phyloP scores from a whole-genome alignment of 2,329 filamentous ascomycete genomes.

The Ceratocystis diversiconidia region DNA sequence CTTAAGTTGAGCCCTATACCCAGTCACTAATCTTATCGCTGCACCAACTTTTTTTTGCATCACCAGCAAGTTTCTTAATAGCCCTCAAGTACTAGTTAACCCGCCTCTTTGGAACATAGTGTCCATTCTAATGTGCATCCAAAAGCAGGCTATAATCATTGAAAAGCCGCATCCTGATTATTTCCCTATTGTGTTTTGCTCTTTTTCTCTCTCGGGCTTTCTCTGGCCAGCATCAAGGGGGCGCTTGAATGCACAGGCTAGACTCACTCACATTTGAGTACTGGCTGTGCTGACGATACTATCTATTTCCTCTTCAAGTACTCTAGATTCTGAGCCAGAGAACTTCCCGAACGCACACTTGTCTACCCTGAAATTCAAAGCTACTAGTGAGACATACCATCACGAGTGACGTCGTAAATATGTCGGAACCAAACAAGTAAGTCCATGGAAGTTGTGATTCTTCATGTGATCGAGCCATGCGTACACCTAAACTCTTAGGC shows the following conservation, averaged over 20 bases:
- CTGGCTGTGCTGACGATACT: background rate
- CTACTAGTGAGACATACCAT: background rate
- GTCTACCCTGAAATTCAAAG: background rate
- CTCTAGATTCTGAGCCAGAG: background rate
- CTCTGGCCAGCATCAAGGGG: background rate
- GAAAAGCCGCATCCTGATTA: background rate
- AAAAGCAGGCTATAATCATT: background rate
- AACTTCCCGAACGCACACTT: background rate
- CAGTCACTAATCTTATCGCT: conserved; percentile 2
- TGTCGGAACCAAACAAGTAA: conserved; percentile 6
- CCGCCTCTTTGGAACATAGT: background rate
- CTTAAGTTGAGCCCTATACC: background rate
- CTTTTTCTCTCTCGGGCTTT: background rate
- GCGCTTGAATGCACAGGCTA: background rate
- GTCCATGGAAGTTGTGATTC: background rate
- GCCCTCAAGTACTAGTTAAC: background rate
- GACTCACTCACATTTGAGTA: background rate
- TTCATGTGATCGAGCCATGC: background rate
- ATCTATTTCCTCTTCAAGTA: background rate
- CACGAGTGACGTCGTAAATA: background rate
- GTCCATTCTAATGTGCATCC: background rate
- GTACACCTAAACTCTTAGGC: background rate
- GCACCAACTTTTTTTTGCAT: background rate
- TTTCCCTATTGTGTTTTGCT: background rate
- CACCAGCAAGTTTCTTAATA: background rate